These are phyloP conservation scores for Dryas octopetala DNA, from an alignment of 306 rosid species.

Conservation along the genomic window DNA sequence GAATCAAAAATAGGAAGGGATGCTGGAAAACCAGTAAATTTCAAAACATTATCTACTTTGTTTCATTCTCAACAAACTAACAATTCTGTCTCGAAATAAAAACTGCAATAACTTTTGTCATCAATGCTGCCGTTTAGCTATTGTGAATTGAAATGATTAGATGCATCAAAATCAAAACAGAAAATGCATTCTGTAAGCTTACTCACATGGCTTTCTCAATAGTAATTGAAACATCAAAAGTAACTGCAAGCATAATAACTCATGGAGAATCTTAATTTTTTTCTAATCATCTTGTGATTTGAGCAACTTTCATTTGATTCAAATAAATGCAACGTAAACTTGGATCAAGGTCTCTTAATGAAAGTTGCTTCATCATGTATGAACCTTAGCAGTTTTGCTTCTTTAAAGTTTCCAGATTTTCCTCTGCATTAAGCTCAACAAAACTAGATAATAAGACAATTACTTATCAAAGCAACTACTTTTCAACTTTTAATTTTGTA, in stretches of 20 bases:
- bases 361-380: neutral
- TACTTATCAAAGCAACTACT: neutral
- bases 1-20: neutral
- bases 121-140: neutral
- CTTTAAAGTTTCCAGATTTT: neutral
- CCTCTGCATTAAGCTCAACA: conserved; percentile 8
- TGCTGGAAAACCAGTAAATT: neutral
- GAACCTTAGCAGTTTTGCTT: neutral
- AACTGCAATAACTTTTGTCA: neutral
- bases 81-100: neutral
- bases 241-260: neutral
- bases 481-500: neutral
- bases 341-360: neutral
- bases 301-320: neutral
- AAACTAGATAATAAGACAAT: neutral
- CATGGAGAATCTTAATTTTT: neutral
- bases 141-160: neutral
- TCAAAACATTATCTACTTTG: neutral
- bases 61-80: neutral
- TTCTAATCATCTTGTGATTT: neutral
- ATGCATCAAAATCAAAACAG: neutral
- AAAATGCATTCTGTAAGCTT: neutral
- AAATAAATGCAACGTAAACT: neutral
- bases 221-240: neutral
- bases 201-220: neutral